phyloP scores from a whole-genome alignment of 2,329 filamentous ascomycete genomes.

The Aspergillus viridinutans region DNA sequence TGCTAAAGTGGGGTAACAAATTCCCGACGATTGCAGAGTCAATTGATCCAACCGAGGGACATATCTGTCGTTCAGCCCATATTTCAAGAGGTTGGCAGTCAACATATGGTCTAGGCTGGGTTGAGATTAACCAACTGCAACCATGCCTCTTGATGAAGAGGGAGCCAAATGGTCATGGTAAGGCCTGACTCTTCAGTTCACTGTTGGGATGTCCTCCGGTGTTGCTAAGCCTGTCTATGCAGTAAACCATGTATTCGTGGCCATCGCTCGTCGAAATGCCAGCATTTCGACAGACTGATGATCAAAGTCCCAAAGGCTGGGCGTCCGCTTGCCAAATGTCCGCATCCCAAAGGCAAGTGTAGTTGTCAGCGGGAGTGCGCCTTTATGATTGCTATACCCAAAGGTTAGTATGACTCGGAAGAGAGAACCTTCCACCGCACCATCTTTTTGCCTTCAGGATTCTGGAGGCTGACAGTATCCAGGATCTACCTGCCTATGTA shows the following conservation, averaged over 20 bases:
- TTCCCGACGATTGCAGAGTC: not conserved
- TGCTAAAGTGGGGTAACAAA: not conserved
- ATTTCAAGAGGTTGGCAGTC: not conserved
- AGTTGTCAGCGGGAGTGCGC: constrained; percentile 40
- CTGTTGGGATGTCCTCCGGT: not conserved
- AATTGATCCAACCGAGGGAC: not conserved
- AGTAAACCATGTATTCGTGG: constrained; percentile 48
- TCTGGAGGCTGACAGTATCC: not conserved
- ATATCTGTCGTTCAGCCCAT: not conserved
- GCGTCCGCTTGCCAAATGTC: constrained; percentile 45
- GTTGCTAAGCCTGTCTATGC: not conserved
- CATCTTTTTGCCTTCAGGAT: not conserved
- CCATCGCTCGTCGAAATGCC: constrained; percentile 48
- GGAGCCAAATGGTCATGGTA: constrained; percentile 46
- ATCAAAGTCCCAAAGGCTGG: constrained; percentile 48
- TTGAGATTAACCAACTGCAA: constrained; percentile 4
- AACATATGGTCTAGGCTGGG: not conserved
- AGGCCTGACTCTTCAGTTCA: constrained; percentile 3
- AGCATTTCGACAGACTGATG: constrained; percentile 47
- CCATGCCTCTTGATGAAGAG: constrained; percentile 44
- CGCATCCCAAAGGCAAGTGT: constrained; percentile 42
- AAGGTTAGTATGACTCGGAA: constrained; percentile 27
- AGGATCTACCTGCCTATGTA: constrained; percentile 40
- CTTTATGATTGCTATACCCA: constrained; percentile 44
- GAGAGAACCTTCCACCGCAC: not conserved